These are phyloP conservation scores for Phytophthora ohioensis DNA, from an alignment of 352 stramenopile species.

Conservation along the genomic window DNA sequence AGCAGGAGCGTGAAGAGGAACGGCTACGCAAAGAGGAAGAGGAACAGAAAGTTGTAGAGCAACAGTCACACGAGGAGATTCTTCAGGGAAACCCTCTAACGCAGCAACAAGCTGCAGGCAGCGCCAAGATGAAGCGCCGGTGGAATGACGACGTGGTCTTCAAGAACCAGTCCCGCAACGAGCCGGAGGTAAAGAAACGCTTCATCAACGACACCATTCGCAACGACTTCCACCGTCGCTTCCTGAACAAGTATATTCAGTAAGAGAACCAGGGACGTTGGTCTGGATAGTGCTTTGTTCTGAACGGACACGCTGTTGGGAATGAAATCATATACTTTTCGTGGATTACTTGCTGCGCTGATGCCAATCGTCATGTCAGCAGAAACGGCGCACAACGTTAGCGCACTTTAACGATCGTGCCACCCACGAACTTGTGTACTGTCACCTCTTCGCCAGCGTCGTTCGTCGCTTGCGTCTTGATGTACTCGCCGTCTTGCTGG, in stretches of 20 bases:
- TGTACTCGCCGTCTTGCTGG: constrained; percentile 86
- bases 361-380: neutral
- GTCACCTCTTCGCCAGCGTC: constrained; percentile 58
- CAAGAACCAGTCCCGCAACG: constrained; percentile 97
- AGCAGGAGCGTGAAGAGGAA: constrained; percentile 95
- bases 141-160: constrained; percentile 99
- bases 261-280: constrained; percentile 33
- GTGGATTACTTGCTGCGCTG: constrained; percentile 20
- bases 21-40: constrained; percentile 91
- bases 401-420: constrained; percentile 73
- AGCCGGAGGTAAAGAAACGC: constrained; percentile 95
- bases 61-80: constrained; percentile 92
- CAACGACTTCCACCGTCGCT: constrained; percentile 99
- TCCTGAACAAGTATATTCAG: constrained; percentile 97
- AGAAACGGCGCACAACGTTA: constrained; percentile 33
- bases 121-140: constrained; percentile 92
- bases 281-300: neutral
- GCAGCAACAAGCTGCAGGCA: constrained; percentile 48
- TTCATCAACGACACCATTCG: constrained; percentile 99
- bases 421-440: constrained; percentile 77
- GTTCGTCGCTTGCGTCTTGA: constrained; percentile 63
- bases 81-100: constrained; percentile 95
- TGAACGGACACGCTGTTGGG: neutral
- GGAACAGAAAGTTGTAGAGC: constrained; percentile 79
- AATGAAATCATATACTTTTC: constrained; percentile 37